Percentiles rank a stretch among this genome's conserved stretches.
phyloP scores from a whole-genome alignment of 2,329 filamentous ascomycete species.

The Colletotrichum australisinense region DNA sequence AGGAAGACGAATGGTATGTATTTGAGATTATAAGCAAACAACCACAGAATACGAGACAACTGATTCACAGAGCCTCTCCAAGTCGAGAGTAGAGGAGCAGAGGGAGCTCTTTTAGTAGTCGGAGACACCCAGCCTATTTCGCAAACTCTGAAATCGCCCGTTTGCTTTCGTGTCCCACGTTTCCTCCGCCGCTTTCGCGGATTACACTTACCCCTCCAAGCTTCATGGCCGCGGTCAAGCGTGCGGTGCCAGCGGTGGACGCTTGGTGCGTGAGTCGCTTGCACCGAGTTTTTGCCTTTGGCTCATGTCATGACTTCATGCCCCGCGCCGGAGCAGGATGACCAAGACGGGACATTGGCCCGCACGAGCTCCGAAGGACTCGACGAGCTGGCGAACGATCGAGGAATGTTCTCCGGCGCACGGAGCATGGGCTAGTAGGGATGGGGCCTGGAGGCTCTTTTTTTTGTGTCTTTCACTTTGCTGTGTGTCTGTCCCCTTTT shows the following conservation, averaged over 20 bases:
- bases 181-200: background rate
- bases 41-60: background rate
- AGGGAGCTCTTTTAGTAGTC: conserved; percentile 8
- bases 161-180: background rate
- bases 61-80: background rate
- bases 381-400: conserved; percentile 22
- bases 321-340: conserved; percentile 29
- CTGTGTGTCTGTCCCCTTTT: background rate
- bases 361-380: conserved; percentile 29
- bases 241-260: background rate
- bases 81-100: background rate
- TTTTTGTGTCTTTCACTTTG: background rate
- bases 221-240: background rate
- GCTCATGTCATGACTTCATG: conserved; percentile 33
- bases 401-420: conserved; percentile 35
- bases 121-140: background rate
- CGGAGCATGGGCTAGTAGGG: conserved; percentile 33
- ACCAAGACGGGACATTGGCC: conserved; percentile 30
- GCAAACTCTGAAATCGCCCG: background rate
- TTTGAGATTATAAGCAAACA: background rate
- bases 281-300: conserved; percentile 6
- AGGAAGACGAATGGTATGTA: background rate
- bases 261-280: background rate
- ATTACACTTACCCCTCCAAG: background rate
- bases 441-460: conserved; percentile 20